Base-by-base conservation (phyloP, 768 basidiomycete genomes). In the Tylopilus balloui region DNA sequence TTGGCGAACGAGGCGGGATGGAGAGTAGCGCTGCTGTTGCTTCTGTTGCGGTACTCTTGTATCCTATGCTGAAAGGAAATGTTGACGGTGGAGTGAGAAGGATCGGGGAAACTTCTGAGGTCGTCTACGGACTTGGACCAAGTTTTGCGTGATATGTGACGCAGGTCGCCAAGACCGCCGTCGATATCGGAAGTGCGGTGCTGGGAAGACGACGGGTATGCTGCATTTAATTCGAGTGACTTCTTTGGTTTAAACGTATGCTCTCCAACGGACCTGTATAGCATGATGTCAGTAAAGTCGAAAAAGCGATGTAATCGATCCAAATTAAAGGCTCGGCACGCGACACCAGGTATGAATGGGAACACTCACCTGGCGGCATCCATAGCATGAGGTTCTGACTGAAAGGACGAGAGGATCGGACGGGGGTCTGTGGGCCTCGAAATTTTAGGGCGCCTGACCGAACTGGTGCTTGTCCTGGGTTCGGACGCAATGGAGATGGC, bases 51-150 rank as follows among this genome's bases (percentile, higher is more conserved):
- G 61, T 91, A 90, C 50, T 83, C 34, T 75, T 78, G 54, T 84
- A 77, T 59, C 75, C 67, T 80, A 45, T 83, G 78, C 35, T 86
- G 81, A 55, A 87, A 71, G 17, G 74, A 71, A 6, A 74, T 56
- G 38, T 78, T 76, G 44, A 76, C 58, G n/a, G 69, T 69, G 31
- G 69, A 57, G 48, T 50, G 55, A 23, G 64, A 64, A 12, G 56
- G 66, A 32, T 62, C 59, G 13, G 73, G 72, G 42, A 81, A 67
- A 62, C 78, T 80, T 58, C 79, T 77, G 43, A 91, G 75, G 63
- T 92, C 88, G 61, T 91, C 88, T 19, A 80, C 87, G 6, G 86
- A 89, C 61, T 73, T 81, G 21, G 87, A 88, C 88, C 88, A 91
- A 12, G 76, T 77, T 62, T 80, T 84, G 58, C 80, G 77, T 1